Evolutionary conservation across 257 asterid species (phyloP).

Genomic region (Ophiorrhiza pumila): DNA sequence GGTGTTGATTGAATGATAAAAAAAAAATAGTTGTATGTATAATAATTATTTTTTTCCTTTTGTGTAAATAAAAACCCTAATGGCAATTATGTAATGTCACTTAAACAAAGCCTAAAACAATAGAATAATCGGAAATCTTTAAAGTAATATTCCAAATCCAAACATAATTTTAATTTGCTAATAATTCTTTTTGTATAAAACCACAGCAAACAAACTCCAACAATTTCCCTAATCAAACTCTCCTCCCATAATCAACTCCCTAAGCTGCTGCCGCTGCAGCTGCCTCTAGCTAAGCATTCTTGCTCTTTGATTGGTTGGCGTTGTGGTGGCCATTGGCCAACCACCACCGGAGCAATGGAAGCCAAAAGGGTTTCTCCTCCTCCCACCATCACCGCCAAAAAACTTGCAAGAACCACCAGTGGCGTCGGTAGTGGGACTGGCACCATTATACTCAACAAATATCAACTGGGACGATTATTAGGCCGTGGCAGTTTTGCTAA

Average conservation of each 20-base stretch:
- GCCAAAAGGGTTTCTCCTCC: conserved; percentile 7
- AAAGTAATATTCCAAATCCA: background rate
- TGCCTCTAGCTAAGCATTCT: too few species aligned
- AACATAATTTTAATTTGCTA: too few species aligned
- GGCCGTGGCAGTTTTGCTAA: conserved; percentile 98
- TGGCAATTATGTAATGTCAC: too few species aligned
- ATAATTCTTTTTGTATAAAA: background rate
- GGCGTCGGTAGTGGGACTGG: conserved; percentile 52
- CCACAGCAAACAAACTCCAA: background rate
- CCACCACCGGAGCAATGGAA: conserved; percentile 33
- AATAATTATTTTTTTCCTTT: too few species aligned
- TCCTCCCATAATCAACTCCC: too few species aligned
- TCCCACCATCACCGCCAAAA: conserved; percentile 18
- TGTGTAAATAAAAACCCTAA: too few species aligned
- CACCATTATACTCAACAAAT: conserved; percentile 58
- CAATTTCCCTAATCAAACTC: background rate
- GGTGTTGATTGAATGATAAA: too few species aligned
- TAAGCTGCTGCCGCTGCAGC: too few species aligned
- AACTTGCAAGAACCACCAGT: conserved; percentile 44
- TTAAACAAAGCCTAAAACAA: too few species aligned
- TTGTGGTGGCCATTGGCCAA: conserved; percentile 2
- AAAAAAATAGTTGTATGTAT: too few species aligned
- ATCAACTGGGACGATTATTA: conserved; percentile 61
- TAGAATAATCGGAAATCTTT: too few species aligned
- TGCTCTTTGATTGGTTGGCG: too few species aligned